Evolutionary conservation across 371 early-diverging fungal genomes (phyloP).

Genomic region (Syncephalis plumigaleata): DNA sequence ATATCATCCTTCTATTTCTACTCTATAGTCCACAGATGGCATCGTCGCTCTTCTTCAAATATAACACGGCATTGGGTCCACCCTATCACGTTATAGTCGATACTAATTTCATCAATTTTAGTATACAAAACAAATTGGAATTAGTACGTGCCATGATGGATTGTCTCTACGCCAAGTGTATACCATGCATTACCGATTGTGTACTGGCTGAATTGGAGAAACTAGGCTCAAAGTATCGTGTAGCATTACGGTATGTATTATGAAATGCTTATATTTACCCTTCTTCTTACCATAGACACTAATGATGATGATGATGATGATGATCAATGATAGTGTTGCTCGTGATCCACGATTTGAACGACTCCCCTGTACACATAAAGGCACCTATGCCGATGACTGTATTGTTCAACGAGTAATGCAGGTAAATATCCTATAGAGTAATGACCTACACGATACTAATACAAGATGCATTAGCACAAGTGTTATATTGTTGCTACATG

Average conservation of each 20-base stretch:
- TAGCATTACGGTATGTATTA: constrained; percentile 67
- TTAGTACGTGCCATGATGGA: constrained; percentile 96
- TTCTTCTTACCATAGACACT: not conserved
- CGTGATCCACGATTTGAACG: constrained; percentile 92
- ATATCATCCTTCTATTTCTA: not conserved
- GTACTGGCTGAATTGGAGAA: constrained; percentile 99
- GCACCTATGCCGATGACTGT: constrained; percentile 99
- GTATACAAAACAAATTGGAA: constrained; percentile 98
- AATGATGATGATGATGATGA: too few relatives aligned
- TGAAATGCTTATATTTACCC: not conserved
- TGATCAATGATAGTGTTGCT: constrained; percentile 45
- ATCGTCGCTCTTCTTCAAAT: constrained; percentile 90
- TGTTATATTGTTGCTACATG: constrained; percentile 99
- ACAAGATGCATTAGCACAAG: constrained; percentile 36
- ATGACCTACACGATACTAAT: too few relatives aligned
- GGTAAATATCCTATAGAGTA: constrained; percentile 8
- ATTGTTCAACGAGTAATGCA: constrained; percentile 91
- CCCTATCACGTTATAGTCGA: constrained; percentile 98
- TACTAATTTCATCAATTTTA: constrained; percentile 99
- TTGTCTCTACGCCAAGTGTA: constrained; percentile 92
- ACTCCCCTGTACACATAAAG: constrained; percentile 95
- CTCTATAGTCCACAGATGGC: constrained; percentile 69
- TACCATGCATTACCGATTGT: constrained; percentile 98
- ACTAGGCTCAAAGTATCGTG: constrained; percentile 90
- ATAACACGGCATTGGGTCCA: constrained; percentile 93